Evolutionary conservation across 1,284 basidiomycete genomes (phyloP).

Genomic region (Cerioporus squamosus): DNA sequence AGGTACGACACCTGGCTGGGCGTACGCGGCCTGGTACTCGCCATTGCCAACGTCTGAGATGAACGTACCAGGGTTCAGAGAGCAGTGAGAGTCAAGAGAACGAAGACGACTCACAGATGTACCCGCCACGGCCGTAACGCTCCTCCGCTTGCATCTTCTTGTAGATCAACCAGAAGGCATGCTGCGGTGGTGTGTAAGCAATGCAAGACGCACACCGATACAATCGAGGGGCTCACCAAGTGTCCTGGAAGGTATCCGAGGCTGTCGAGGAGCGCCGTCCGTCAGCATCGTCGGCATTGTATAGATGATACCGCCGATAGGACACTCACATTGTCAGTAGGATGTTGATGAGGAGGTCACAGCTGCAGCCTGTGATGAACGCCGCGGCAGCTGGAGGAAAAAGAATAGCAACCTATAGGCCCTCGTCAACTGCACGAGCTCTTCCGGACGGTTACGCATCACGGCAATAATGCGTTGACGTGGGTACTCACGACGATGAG

Average conservation of each 20-base stretch:
- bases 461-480: too few relatives aligned
- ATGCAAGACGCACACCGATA: too few relatives aligned
- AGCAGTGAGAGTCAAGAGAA: neutral
- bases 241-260: conserved; percentile 80
- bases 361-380: conserved; percentile 79
- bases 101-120: conserved; percentile 42
- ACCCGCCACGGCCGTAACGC: conserved; percentile 56
- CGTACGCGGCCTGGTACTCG: conserved; percentile 50
- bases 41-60: conserved; percentile 58
- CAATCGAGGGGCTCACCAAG: conserved; percentile 41
- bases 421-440: neutral
- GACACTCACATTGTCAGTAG: conserved; percentile 65
- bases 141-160: conserved; percentile 67
- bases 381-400: conserved; percentile 74
- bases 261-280: conserved; percentile 38
- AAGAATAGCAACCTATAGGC: conserved; percentile 70
- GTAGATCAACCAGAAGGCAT: conserved; percentile 57
- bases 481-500: conserved; percentile 33
- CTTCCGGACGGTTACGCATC: neutral
- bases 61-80: neutral
- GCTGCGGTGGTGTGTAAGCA: conserved; percentile 20
- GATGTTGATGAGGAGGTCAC: conserved; percentile 84
- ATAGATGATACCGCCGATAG: conserved; percentile 67
- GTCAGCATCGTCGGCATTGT: conserved; percentile 39
- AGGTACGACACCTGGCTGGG: conserved; percentile 32